Base-by-base conservation (phyloP, 2,329 filamentous ascomycete genomes). In the Berkeleyomyces basicola region DNA sequence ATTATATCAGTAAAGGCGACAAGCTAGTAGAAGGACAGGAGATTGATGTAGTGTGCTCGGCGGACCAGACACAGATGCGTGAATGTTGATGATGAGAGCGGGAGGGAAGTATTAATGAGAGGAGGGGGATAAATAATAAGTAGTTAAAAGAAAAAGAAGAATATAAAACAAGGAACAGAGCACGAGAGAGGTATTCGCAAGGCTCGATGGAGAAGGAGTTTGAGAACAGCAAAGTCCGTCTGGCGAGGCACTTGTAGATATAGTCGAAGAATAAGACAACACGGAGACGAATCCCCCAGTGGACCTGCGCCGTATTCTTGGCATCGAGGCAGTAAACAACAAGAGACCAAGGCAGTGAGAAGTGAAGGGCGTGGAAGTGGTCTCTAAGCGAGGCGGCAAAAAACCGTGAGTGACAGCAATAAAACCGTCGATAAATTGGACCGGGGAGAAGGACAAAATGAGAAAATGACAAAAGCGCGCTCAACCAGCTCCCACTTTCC, bases 321-420 rank as follows among this genome's bases (percentile, higher is more conserved):
- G 11, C 33, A 23, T 14, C 51, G 10, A n/a, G 33, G 36, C 36
- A 53, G 33, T 53, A 53, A 62, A 43, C 42, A 43, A 6, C n/a
- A 62, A 53, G 14, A 46, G 46, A 37, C 53, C 33, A 49, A 36
- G 11, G 40, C 23, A 31, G 23, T 23, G 23, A 23, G 23, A 62
- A 62, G 58, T 11, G 36, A 37, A 16, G 5, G 42, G 23, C 2
- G 23, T 23, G 23, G 23, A 23, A 58, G 55, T 42, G 23, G 37
- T 58, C 55, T 33, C 14, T 58, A 44, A 39, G 11, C 16, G 55
- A 61, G 44, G 51, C 51, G 51, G 51, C 51, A 55, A 62, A 58
- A 40, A 40, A 47, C n/a, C 16, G 3, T 31, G 36, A 7, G 51
- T 55, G 11, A 55, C 51, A 37, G 14, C 33, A 14, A 55, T 55